These are phyloP conservation scores for Saxophila tyrrhenica DNA, from an alignment of 495 filamentous ascomycete genomes.

Conservation along the genomic window DNA sequence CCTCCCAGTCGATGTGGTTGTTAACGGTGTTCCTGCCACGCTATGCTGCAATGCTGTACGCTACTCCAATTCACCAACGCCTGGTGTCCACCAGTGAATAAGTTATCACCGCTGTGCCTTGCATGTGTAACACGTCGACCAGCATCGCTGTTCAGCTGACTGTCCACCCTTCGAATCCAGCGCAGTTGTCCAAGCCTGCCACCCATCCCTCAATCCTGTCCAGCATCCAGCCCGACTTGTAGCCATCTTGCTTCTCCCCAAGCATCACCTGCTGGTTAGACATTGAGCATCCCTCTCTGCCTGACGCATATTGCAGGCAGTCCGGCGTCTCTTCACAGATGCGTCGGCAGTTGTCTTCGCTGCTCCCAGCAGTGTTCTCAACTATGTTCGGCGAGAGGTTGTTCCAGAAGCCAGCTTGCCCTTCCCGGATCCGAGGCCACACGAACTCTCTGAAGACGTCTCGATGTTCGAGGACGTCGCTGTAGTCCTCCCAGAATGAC, in stretches of 20 bases:
- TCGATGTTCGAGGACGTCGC: conserved; percentile 3
- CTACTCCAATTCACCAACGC: too few species aligned
- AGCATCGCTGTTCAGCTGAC: not conserved
- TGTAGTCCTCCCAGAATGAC: not conserved
- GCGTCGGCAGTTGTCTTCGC: not conserved
- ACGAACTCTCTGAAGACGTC: conserved; percentile 10
- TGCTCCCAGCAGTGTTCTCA: not conserved
- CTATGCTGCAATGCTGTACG: too few species aligned
- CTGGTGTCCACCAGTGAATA: too few species aligned
- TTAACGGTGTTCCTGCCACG: too few species aligned
- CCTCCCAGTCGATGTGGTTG: too few species aligned
- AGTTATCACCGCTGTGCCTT: too few species aligned
- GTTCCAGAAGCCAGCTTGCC: conserved; percentile 1
- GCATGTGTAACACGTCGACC: too few species aligned
- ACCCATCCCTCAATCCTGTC: not conserved
- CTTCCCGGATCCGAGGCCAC: not conserved
- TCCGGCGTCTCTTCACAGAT: not conserved
- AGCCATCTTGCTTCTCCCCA: not conserved
- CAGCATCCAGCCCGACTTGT: not conserved
- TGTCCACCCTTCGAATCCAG: not conserved
- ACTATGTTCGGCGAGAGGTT: conserved; percentile 3
- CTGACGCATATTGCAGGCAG: not conserved
- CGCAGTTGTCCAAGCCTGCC: not conserved
- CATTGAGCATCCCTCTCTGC: not conserved
- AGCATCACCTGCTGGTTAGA: not conserved